These are phyloP conservation scores for Leccinum broughii DNA, from an alignment of 768 basidiomycete genomes.

Conservation along the genomic window DNA sequence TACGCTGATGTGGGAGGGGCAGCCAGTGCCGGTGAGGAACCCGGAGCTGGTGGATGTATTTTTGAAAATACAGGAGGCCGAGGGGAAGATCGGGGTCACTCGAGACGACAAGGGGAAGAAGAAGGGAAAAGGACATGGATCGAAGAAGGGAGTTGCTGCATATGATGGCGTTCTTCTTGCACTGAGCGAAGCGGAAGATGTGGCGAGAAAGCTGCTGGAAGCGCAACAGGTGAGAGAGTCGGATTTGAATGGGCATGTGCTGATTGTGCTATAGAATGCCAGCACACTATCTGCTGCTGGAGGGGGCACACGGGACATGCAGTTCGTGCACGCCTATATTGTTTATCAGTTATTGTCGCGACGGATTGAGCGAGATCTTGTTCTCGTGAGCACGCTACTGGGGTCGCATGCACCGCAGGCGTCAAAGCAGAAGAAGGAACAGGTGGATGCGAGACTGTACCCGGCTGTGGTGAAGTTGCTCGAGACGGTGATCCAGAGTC, in stretches of 20 bases:
- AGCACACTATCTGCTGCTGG: conserved; percentile 38
- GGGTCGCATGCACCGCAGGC: conserved; percentile 40
- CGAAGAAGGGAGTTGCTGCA: conserved; percentile 78
- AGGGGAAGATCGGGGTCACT: conserved; percentile 52
- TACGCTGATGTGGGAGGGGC: conserved; percentile 75
- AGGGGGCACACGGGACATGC: conserved; percentile 64
- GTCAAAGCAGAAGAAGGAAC: conserved; percentile 40
- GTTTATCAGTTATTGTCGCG: conserved; percentile 84
- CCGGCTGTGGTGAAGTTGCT: conserved; percentile 88
- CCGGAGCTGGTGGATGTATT: conserved; percentile 90
- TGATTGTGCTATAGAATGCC: conserved; percentile 38
- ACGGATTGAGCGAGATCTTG: conserved; percentile 86
- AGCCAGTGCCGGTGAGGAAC: conserved; percentile 81
- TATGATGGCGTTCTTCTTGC: conserved; percentile 86
- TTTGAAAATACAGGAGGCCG: conserved; percentile 77
- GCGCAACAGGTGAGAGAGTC: conserved; percentile 67
- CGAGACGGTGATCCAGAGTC: conserved; percentile 81
- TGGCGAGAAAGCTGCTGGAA: conserved; percentile 77
- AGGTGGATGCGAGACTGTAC: conserved; percentile 71
- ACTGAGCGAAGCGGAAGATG: conserved; percentile 86
- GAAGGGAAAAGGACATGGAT: conserved; percentile 41
- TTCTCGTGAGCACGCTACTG: conserved; percentile 69
- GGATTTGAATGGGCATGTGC: not conserved
- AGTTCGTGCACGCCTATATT: conserved; percentile 85
- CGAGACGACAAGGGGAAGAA: conserved; percentile 34